Evolutionary conservation across 73 alveolate species (phyloP), one percentile per base, ranked within the genome.

Genomic region (Paramecium octaurelia): DNA sequence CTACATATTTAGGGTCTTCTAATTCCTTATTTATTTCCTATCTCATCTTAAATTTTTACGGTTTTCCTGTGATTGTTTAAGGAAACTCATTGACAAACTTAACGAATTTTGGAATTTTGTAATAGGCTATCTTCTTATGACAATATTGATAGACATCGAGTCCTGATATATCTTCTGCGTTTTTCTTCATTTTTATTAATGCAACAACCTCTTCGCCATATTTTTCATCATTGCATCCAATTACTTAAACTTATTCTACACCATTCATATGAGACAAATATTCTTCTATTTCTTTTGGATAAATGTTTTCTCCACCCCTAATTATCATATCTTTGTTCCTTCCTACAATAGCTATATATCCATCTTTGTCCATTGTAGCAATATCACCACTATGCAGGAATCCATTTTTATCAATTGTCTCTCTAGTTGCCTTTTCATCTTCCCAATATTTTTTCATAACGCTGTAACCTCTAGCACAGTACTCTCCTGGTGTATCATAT

Each of bases 271-370:
- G 92, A 83, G 85, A 43, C 42, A 97, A 69, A 86, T 48, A 94
- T 24, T 95, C 97, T 59, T 97, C 99, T 20, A 96, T 86, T 83
- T 97, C 99, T 35, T 86, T 93, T 10, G 99, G 99, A 92, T 89
- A 97, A 43, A 97, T 93, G 42, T 97, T 97, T 71, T 97, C 99
- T 11, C 99, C 99, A 10, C 99, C 99, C 57, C 99, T 95, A 0
- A 97, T 96, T 31, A 97, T 96, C 97, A 97, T 92, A 85, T 97
- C 99, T 85, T 96, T 95, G 27, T 83, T 77, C 60, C 99, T 97
- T 21, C 99, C 99, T 21, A 95, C 96, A 18, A 97, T 95, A 34
- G 91, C 70, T 60, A 97, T 24, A 85, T 58, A 96, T 40, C 98
- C 99, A 20, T 95, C 95, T 20, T 97, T 96, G 60, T 95, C 98